Evolutionary conservation across 2,329 filamentous ascomycete genomes (phyloP).

Genomic region (Botryotinia globosa): DNA sequence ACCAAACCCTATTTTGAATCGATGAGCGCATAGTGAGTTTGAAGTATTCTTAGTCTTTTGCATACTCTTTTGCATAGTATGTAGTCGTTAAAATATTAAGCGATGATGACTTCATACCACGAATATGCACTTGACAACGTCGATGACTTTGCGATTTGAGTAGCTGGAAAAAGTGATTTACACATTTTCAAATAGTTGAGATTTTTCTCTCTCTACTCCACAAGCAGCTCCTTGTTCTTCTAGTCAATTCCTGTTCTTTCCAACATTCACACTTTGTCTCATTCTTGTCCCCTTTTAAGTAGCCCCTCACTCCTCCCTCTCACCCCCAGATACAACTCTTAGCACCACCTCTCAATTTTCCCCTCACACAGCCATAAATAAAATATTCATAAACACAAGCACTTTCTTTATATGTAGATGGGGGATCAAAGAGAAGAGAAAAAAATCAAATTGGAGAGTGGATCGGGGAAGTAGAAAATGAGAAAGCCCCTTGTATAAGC

Average conservation of each 20-base stretch:
- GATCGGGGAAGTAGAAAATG: not conserved
- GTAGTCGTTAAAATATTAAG: not conserved
- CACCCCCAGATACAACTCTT: not conserved
- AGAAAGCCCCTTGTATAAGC: not conserved
- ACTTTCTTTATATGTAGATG: too few relatives aligned
- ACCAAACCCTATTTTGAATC: not conserved
- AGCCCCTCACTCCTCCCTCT: not conserved
- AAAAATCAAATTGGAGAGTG: not conserved
- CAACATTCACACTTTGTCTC: not conserved
- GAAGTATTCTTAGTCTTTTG: not conserved
- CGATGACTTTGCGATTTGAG: too few relatives aligned
- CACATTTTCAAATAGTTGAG: too few relatives aligned
- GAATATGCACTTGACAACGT: not conserved
- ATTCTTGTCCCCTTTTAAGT: not conserved
- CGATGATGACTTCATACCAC: rapidly evolving
- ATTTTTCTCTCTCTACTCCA: too few relatives aligned
- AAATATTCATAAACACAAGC: not conserved
- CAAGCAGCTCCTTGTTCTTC: not conserved
- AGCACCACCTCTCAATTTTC: not conserved
- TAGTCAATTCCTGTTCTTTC: not conserved
- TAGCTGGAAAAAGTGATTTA: too few relatives aligned
- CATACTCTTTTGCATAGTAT: not conserved
- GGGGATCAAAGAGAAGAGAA: not conserved
- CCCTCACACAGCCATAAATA: not conserved
- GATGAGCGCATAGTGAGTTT: not conserved